A percentile compares a stretch with the other conserved stretches of the same genome.
phyloP scores from a whole-genome alignment of 2,329 filamentous ascomycete species.

The Leptographium radiaticola region DNA sequence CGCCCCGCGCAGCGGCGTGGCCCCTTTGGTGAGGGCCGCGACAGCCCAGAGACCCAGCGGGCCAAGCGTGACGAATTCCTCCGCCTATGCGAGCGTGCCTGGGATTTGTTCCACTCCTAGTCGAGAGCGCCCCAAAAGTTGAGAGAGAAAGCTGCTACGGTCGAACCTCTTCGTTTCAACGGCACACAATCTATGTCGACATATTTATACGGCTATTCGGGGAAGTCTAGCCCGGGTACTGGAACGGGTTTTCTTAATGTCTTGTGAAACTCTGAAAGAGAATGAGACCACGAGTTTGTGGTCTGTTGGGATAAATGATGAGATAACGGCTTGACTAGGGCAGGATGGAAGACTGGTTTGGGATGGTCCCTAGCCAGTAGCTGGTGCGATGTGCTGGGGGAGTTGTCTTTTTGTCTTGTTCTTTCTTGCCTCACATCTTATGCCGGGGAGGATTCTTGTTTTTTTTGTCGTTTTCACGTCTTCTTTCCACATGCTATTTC shows the following conservation, averaged over 20 bases:
- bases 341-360: neutral
- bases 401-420: neutral
- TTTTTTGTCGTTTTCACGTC: neutral
- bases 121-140: neutral
- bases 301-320: neutral
- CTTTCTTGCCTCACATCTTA: neutral
- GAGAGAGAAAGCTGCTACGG: neutral
- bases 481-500: neutral
- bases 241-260: constrained; percentile 7
- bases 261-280: neutral
- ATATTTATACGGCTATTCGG: neutral
- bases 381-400: neutral
- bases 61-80: constrained; percentile 92
- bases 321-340: neutral
- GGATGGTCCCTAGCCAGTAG: neutral
- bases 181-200: neutral
- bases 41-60: constrained; percentile 69
- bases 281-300: neutral
- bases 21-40: constrained; percentile 68
- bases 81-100: constrained; percentile 71
- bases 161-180: neutral
- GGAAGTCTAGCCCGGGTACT: neutral
- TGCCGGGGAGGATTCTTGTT: neutral
- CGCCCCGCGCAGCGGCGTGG: constrained; percentile 48
- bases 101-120: constrained; percentile 95